These are phyloP conservation scores for Pyrenochaeta sp. DNA, from an alignment of 2,329 filamentous ascomycete species.

Conservation along the genomic window DNA sequence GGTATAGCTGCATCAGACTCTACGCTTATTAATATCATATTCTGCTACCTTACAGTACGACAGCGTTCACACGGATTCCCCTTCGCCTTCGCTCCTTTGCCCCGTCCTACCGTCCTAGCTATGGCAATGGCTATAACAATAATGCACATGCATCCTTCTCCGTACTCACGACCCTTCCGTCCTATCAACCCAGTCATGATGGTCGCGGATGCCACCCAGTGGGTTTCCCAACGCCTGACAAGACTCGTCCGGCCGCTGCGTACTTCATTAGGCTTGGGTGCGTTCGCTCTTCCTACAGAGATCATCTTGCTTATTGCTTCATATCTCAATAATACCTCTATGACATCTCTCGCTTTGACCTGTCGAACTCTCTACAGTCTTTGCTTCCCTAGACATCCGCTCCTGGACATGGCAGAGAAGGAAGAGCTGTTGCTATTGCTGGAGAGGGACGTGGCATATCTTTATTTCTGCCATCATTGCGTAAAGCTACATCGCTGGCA, in stretches of 20 bases:
- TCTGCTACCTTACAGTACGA: too few relatives aligned
- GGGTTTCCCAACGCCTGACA: conserved; percentile 2
- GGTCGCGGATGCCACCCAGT: too few relatives aligned
- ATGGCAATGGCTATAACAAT: too few relatives aligned
- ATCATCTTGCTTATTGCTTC: conserved; percentile 25
- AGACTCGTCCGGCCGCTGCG: conserved; percentile 7
- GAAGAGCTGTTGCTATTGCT: conserved; percentile 25
- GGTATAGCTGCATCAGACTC: too few relatives aligned
- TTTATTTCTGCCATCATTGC: conserved; percentile 30
- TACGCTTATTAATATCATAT: too few relatives aligned
- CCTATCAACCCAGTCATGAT: too few relatives aligned
- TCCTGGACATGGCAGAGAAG: conserved; percentile 8
- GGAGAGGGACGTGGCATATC: conserved; percentile 17
- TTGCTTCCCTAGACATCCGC: background rate
- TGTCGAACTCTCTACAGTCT: conserved; percentile 19
- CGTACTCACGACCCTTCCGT: too few relatives aligned
- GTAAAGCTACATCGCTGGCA: background rate
- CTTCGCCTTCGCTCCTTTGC: too few relatives aligned
- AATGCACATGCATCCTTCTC: too few relatives aligned
- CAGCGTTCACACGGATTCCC: too few relatives aligned
- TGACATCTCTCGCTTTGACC: conserved; percentile 25
- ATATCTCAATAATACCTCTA: conserved; percentile 16
- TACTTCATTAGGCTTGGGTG: conserved; percentile 9
- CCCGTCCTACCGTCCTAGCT: too few relatives aligned
- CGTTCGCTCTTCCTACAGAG: conserved; percentile 22